phyloP scores from a whole-genome alignment of 2,329 filamentous ascomycete species.

The Fusarium humuli region DNA sequence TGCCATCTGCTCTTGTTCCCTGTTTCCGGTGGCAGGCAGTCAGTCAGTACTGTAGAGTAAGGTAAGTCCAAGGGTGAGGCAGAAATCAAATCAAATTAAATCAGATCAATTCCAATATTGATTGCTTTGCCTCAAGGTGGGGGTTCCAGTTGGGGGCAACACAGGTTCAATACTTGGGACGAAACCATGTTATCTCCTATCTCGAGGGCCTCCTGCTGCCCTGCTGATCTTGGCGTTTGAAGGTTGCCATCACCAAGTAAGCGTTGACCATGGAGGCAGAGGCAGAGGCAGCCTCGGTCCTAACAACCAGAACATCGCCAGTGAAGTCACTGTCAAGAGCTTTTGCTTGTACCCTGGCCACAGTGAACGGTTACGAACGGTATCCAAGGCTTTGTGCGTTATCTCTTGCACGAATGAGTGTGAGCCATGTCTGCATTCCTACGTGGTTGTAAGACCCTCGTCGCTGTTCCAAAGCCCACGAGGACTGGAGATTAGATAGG shows the following conservation, averaged over 20 bases:
- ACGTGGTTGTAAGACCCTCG: conserved; percentile 35
- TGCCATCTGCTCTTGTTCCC: conserved; percentile 4
- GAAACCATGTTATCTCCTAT: conserved; percentile 33
- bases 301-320: conserved; percentile 1
- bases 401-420: conserved; percentile 28
- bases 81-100: not conserved
- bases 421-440: conserved; percentile 31
- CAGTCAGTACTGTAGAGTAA: not conserved
- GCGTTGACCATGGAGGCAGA: conserved; percentile 1
- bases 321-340: conserved; percentile 1
- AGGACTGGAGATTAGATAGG: conserved; percentile 46
- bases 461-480: conserved; percentile 29
- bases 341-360: not conserved
- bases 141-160: conserved; percentile 21
- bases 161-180: conserved; percentile 5
- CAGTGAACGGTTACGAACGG: not conserved
- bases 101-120: conserved; percentile 14
- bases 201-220: conserved; percentile 11
- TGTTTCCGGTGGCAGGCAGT: conserved; percentile 20
- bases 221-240: conserved; percentile 23
- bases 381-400: conserved; percentile 6
- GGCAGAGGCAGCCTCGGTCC: not conserved
- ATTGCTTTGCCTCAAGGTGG: conserved; percentile 34
- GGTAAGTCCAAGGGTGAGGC: not conserved
- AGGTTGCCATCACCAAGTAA: conserved; percentile 14